Base-by-base conservation (phyloP, 148 eudicot species). In the Pharnaceum exiguum region DNA sequence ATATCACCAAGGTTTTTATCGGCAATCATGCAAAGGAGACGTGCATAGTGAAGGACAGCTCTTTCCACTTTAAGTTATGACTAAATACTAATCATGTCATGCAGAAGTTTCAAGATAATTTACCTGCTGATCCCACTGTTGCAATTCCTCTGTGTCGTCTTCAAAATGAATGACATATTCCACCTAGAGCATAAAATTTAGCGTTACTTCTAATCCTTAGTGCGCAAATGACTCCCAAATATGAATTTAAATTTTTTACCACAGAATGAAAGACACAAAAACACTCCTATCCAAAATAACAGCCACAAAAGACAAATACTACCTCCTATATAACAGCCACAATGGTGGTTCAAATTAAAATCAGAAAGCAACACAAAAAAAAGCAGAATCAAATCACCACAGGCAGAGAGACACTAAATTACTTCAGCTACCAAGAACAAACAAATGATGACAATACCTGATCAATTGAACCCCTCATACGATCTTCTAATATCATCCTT, bases 61-160 rank as follows among this genome's bases (percentile, higher is more conserved):
- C n/a, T n/a, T n/a, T n/a, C n/a, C n/a, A n/a, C n/a, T n/a, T n/a
- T n/a, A n/a, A n/a, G n/a, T n/a, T n/a, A n/a, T n/a, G n/a, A n/a
- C n/a, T 43, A 43, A 2, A 28, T 12, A 49, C 46, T 26, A 13
- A 1, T 12, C 16, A 60, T 23, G 10, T 0, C 12, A 66, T 36
- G 11, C 18, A 49, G 57, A 7, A n/a, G 24, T 18, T 11, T 23
- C 5, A 51, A 5, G 0, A 25, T 29, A 8, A 26, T 48, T 57
- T 72, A 94, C 99, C 96, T 94, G 99, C 50, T 94, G 90, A 76
- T 94, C 99, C 99, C 99, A 89, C 56, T 80, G 91, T 57, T 89
- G 96, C 69, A 94, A 65, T 80, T 89, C 99, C 61, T 83, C 96
- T 0, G 96, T 82, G 62, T 94, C 99, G 67, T 94, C 99, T 68